These are phyloP conservation scores for Aspergillus japonicus DNA, from an alignment of 2,329 filamentous ascomycete species.

Conservation along the genomic window DNA sequence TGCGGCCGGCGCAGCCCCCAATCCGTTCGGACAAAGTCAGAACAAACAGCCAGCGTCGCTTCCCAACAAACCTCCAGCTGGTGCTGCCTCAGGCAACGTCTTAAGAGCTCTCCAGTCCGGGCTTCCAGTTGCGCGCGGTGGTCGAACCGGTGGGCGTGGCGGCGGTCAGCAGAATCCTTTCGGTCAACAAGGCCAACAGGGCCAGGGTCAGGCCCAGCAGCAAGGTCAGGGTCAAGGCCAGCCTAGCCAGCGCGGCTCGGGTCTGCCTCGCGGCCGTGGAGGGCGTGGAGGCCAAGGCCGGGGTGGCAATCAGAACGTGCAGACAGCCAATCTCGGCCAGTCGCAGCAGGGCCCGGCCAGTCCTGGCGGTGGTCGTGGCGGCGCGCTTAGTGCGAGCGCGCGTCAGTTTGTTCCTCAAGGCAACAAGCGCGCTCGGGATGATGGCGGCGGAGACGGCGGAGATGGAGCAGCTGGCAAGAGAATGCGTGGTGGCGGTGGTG, in stretches of 20 bases:
- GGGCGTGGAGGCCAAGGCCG: conserved; percentile 38
- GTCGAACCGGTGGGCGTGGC: conserved; percentile 42
- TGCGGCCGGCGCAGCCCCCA: conserved; percentile 16
- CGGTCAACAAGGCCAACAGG: conserved; percentile 26
- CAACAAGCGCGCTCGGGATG: conserved; percentile 57
- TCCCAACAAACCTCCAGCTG: conserved; percentile 35
- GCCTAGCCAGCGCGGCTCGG: conserved; percentile 35
- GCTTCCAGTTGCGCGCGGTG: conserved; percentile 45
- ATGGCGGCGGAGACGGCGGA: conserved; percentile 41
- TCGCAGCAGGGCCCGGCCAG: conserved; percentile 28
- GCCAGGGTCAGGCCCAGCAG: conserved; percentile 26
- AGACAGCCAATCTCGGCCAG: conserved; percentile 36
- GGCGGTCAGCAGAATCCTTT: conserved; percentile 33
- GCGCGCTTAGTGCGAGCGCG: conserved; percentile 50
- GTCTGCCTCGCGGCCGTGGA: conserved; percentile 47
- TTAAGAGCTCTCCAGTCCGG: conserved; percentile 45
- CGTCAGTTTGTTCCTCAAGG: conserved; percentile 58
- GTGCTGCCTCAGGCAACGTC: conserved; percentile 43
- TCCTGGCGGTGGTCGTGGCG: conserved; percentile 31
- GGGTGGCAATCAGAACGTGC: conserved; percentile 43
- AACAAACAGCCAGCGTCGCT: conserved; percentile 27
- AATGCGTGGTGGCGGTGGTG: conserved; percentile 47
- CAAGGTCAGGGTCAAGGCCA: conserved; percentile 25
- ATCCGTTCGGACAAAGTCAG: conserved; percentile 30
- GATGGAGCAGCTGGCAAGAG: conserved; percentile 47